Percentiles rank a stretch among this genome's conserved stretches.
Evolutionary conservation across 495 filamentous ascomycete species (phyloP).

Genomic region (Annulohypoxylon moriforme): DNA sequence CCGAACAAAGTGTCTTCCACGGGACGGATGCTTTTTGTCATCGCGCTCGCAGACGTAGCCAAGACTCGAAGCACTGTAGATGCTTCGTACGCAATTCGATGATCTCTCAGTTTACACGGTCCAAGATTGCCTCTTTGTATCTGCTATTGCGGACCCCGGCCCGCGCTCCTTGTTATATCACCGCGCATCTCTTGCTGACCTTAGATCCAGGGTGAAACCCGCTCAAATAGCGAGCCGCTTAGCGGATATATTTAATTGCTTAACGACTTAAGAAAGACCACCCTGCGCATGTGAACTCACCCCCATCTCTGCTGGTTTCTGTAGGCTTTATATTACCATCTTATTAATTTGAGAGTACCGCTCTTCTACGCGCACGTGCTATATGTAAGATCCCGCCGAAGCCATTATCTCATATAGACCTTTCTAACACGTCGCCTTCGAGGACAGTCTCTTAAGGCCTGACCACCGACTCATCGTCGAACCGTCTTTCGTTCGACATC

Average conservation of each 20-base stretch:
- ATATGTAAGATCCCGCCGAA: constrained; percentile 23
- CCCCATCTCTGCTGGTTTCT: constrained; percentile 19
- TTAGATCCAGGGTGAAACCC: constrained; percentile 18
- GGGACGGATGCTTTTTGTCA: constrained; percentile 37
- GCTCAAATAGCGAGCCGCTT: constrained; percentile 23
- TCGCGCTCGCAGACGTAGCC: constrained; percentile 31
- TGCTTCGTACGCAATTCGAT: constrained; percentile 37
- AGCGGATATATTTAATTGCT: constrained; percentile 45
- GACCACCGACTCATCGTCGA: neutral
- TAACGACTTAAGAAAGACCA: neutral
- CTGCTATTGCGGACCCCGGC: constrained; percentile 30
- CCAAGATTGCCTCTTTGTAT: constrained; percentile 11
- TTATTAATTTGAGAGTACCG: neutral
- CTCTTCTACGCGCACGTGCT: constrained; percentile 20
- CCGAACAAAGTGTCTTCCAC: constrained; percentile 43
- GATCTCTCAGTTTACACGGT: constrained; percentile 40
- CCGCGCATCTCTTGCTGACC: constrained; percentile 27
- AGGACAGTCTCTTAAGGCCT: constrained; percentile 11
- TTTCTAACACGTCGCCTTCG: constrained; percentile 10
- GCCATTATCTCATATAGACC: neutral
- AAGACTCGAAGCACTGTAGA: constrained; percentile 43
- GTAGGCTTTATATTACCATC: constrained; percentile 15
- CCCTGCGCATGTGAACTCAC: constrained; percentile 29
- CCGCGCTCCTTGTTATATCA: constrained; percentile 39
- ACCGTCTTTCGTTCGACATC: neutral